A percentile compares a stretch with the other conserved stretches of the same genome.
phyloP scores from a whole-genome alignment of 495 filamentous ascomycete species.

The Podospora sp. region DNA sequence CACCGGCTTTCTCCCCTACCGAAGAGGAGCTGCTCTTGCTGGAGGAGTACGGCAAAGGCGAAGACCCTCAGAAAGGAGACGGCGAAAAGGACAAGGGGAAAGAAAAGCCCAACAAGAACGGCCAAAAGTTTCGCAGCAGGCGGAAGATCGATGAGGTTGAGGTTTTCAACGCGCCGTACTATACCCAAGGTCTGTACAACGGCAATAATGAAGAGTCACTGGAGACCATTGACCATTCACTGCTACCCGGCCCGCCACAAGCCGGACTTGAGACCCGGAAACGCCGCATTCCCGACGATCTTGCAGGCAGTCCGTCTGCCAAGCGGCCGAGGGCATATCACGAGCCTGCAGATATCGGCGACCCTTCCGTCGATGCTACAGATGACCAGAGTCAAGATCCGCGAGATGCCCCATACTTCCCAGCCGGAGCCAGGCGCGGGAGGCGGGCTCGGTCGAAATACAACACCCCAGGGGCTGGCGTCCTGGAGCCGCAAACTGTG shows the following conservation, averaged over 20 bases:
- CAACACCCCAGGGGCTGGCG: background rate
- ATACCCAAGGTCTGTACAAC: slow-evolving; percentile 28
- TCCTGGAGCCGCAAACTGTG: slow-evolving; percentile 28
- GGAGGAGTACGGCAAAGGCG: slow-evolving; percentile 29
- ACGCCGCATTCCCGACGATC: slow-evolving; percentile 20
- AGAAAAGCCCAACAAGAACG: slow-evolving; percentile 32
- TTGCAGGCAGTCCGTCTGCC: background rate
- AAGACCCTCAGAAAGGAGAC: background rate
- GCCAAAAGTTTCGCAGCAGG: slow-evolving; percentile 35
- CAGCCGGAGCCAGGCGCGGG: background rate
- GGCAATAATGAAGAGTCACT: slow-evolving; percentile 1
- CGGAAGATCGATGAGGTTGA: slow-evolving; percentile 39
- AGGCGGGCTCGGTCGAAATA: slow-evolving; percentile 3
- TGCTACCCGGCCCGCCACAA: slow-evolving; percentile 18
- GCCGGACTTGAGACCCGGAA: slow-evolving; percentile 17
- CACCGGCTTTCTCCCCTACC: slow-evolving; percentile 44
- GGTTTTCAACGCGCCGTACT: slow-evolving; percentile 41
- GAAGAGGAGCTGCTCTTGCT: slow-evolving; percentile 39
- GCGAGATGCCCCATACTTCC: background rate
- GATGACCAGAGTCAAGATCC: background rate
- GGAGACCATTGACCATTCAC: slow-evolving; percentile 25
- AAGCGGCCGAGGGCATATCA: slow-evolving; percentile 25
- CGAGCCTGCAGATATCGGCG: background rate
- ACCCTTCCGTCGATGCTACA: background rate
- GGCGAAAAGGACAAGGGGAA: slow-evolving; percentile 10